A percentile compares a stretch with the other conserved stretches of the same genome.
Conservation (phyloP, 257 asterid genomes). For the Apocynum venetum region DNA sequence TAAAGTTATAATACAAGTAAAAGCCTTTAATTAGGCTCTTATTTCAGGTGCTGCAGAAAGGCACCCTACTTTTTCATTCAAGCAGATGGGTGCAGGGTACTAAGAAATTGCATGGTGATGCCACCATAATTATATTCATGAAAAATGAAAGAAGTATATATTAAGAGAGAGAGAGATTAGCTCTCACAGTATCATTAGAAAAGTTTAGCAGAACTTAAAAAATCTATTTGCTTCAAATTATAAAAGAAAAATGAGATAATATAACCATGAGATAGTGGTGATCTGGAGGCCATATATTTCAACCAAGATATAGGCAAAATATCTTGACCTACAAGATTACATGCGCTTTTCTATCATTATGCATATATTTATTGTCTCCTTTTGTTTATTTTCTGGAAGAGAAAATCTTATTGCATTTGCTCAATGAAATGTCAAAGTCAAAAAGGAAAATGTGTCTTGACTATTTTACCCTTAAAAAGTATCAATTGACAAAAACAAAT, state of each 20-base stretch:
- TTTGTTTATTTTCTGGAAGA: slow-evolving; percentile 5
- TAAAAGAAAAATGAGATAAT: not conserved
- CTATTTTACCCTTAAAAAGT: too few species aligned
- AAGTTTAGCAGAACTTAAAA: not conserved
- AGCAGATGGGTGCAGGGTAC: not conserved
- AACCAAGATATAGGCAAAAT: slow-evolving; percentile 8
- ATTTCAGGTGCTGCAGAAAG: not conserved
- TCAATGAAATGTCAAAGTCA: not conserved
- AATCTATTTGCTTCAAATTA: too few species aligned
- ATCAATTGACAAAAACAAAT: too few species aligned
- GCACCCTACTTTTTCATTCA: not conserved
- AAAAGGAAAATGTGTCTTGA: too few species aligned
- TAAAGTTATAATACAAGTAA: not conserved
- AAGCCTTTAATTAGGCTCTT: not conserved
- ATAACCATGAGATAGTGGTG: not conserved
- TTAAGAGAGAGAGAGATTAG: too few species aligned
- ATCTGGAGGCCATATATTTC: slow-evolving; percentile 5
- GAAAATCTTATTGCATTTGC: not conserved
- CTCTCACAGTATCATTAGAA: not conserved
- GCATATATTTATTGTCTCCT: not conserved
- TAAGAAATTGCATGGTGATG: not conserved
- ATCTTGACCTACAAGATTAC: slow-evolving; percentile 17
- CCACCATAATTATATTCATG: not conserved
- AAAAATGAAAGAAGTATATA: not conserved
- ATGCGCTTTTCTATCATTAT: not conserved